These are phyloP conservation scores for Daldinia loculata DNA, from an alignment of 495 filamentous ascomycete genomes.

Conservation along the genomic window DNA sequence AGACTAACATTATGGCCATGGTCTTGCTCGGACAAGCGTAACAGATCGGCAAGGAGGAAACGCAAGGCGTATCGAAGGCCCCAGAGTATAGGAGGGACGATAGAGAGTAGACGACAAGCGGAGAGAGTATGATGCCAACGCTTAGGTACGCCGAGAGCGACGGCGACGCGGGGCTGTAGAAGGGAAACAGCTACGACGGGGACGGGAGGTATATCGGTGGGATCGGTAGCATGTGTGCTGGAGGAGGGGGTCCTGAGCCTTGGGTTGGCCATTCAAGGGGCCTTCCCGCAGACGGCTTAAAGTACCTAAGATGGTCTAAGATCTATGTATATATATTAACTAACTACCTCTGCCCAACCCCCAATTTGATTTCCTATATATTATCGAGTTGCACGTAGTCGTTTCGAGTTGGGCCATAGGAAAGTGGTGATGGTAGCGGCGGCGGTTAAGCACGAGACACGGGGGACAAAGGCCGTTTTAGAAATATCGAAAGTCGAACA, in stretches of 20 bases:
- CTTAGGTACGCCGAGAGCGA: conserved; percentile 57
- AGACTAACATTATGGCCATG: conserved; percentile 37
- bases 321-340: conserved; percentile 17
- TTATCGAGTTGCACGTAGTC: conserved; percentile 13
- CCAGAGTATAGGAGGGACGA: conserved; percentile 55
- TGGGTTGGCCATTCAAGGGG: conserved; percentile 42
- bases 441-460: background rate
- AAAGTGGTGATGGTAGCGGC: background rate
- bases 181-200: conserved; percentile 54
- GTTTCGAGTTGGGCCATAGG: conserved; percentile 32
- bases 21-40: conserved; percentile 30
- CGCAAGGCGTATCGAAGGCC: conserved; percentile 56
- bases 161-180: conserved; percentile 61
- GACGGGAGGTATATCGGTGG: conserved; percentile 29
- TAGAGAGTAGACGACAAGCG: conserved; percentile 54
- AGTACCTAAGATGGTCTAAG: background rate
- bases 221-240: conserved; percentile 15
- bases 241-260: conserved; percentile 8
- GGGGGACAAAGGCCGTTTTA: background rate
- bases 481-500: background rate
- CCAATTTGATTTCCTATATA: conserved; percentile 2
- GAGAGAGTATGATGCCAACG: conserved; percentile 58
- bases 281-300: conserved; percentile 14
- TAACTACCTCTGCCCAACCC: conserved; percentile 12
- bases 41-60: conserved; percentile 49